Base-by-base conservation (phyloP, 805 yeast species). In the Saccharomyces paradoxus region DNA sequence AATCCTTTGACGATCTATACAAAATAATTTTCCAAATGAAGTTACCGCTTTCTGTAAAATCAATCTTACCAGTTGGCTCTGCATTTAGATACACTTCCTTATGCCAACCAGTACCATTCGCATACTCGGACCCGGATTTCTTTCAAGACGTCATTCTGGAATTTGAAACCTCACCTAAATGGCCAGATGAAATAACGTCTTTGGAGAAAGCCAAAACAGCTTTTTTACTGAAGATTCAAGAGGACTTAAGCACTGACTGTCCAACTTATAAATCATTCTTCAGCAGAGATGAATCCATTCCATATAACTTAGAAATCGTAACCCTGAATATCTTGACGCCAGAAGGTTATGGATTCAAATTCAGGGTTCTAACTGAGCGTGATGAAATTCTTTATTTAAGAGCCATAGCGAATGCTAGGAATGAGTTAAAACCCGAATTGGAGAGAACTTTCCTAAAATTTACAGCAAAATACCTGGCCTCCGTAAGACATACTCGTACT, bases 141-240 rank as follows among this genome's bases (percentile, higher is more conserved):
- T 82, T 89, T 75, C 88, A 86, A 62, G 91, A 87, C 48, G 83
- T 85, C 14, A 77, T 94, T 9, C 67, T 94, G 41, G 96, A 91
- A 70, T 89, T 94, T 69, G 99, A 94, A 72, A 76, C 87, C 3
- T 88, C 96, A 1, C 78, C 81, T n/a, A 83, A 83, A 68, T 94
- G 99, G 99, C 99, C 99, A 2, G 96, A 88, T 69, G 97, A 94
- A 67, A 68, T 89, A 5, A 72, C 77, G 44, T 90, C 97, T 1
- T 72, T 90, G 53, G 98, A 94, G 68, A 84, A 86, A 63, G 86
- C 96, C 14, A 94, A 94, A 66, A 81, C 95, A 31, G 98, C 98
- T 7, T 89, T 94, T 61, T 73, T 92, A 62, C 68, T 94, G 53
- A 86, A 86, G 61, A 80, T 91, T 24, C 79, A 81, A 51, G 80